A percentile compares a stretch with the other conserved stretches of the same genome.
These are phyloP conservation scores for Backusella parvicylindrica DNA, from an alignment of 192 early-diverging fungal species.

Conservation along the genomic window DNA sequence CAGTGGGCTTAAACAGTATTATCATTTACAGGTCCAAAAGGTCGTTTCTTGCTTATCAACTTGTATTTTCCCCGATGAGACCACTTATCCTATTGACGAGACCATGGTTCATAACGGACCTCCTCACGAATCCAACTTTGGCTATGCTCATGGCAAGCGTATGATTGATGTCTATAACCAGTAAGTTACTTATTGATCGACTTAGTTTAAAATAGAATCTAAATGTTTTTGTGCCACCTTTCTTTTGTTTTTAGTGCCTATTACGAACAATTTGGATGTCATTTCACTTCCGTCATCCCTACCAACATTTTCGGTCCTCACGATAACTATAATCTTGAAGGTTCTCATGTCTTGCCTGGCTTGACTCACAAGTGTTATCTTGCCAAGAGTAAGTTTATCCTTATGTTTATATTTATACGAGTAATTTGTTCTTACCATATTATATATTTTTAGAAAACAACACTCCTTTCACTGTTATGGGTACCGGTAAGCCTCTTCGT, in stretches of 20 bases:
- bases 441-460: constrained; percentile 47
- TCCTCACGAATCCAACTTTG: constrained; percentile 78
- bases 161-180: constrained; percentile 82
- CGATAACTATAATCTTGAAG: constrained; percentile 77
- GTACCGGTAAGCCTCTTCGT: constrained; percentile 73
- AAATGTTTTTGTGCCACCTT: neutral
- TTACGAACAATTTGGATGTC: constrained; percentile 72
- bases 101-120: constrained; percentile 82
- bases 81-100: constrained; percentile 81
- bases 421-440: neutral
- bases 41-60: constrained; percentile 85
- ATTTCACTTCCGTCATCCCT: constrained; percentile 79
- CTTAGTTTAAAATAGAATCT: constrained; percentile 10
- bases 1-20: neutral
- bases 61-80: constrained; percentile 84
- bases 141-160: constrained; percentile 79
- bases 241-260: constrained; percentile 54
- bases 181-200: constrained; percentile 37
- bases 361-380: constrained; percentile 81
- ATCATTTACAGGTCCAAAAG: constrained; percentile 60
- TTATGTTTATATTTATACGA: neutral
- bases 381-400: constrained; percentile 58
- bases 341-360: constrained; percentile 78
- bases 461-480: constrained; percentile 72
- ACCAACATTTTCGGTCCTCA: constrained; percentile 82